phyloP scores from a whole-genome alignment of 1,139 yeast species.

The Lodderomyces orthopsilosis region DNA sequence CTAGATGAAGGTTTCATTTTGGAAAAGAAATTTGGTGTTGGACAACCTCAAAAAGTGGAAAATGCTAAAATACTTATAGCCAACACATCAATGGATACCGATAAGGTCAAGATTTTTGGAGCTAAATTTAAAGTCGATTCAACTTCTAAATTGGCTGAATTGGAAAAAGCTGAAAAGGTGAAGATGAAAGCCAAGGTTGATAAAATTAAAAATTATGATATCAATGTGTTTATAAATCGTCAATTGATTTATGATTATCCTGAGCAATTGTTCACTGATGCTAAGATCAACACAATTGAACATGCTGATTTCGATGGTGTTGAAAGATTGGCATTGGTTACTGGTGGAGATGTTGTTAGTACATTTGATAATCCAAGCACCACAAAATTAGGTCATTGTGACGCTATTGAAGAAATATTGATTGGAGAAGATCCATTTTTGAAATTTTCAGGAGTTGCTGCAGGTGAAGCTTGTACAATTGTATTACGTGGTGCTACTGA shows the following conservation, averaged over 20 bases:
- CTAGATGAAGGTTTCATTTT: constrained; percentile 94
- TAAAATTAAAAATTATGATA: constrained; percentile 77
- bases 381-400: constrained; percentile 86
- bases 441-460: constrained; percentile 90
- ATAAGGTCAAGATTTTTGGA: constrained; percentile 94
- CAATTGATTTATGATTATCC: constrained; percentile 98
- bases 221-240: constrained; percentile 89
- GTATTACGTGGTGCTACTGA: constrained; percentile 97
- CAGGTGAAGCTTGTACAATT: constrained; percentile 95
- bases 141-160: constrained; percentile 89
- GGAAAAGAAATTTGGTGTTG: constrained; percentile 88
- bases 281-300: constrained; percentile 87
- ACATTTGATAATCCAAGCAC: constrained; percentile 91
- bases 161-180: constrained; percentile 91
- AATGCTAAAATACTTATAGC: constrained; percentile 90
- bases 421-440: constrained; percentile 88
- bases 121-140: constrained; percentile 97
- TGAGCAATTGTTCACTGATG: constrained; percentile 87
- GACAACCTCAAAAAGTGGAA: constrained; percentile 82
- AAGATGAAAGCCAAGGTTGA: constrained; percentile 91
- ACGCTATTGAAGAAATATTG: constrained; percentile 81
- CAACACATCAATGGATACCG: constrained; percentile 96
- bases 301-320: constrained; percentile 99
- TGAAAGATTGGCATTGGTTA: constrained; percentile 91
- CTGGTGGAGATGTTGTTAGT: constrained; percentile 98